Evolutionary conservation across 495 filamentous ascomycete genomes (phyloP).

Genomic region (Penicillium subrubescens): DNA sequence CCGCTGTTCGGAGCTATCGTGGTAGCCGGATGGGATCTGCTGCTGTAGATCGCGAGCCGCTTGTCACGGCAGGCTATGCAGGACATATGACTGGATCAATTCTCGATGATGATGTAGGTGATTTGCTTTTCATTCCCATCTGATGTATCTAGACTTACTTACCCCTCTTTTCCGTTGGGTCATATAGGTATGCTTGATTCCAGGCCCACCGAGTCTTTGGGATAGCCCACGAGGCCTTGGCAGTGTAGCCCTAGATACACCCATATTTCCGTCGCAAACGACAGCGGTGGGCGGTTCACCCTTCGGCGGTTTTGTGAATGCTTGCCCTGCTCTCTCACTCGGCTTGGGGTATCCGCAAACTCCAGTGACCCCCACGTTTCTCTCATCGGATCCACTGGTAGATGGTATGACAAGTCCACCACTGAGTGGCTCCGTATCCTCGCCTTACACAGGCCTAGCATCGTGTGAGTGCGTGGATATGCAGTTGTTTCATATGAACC

Average conservation of each 20-base stretch:
- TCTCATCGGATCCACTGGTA: constrained; percentile 34
- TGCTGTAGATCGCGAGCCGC: constrained; percentile 19
- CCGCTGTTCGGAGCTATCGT: constrained; percentile 26
- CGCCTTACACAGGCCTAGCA: constrained; percentile 17
- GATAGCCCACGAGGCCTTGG: constrained; percentile 28
- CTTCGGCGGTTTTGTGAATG: constrained; percentile 24
- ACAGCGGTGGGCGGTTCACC: constrained; percentile 20
- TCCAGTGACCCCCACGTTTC: constrained; percentile 42
- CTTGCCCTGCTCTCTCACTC: constrained; percentile 22
- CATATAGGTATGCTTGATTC: constrained; percentile 25
- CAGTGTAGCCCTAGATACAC: constrained; percentile 16
- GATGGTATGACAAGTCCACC: constrained; percentile 36
- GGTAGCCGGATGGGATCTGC: constrained; percentile 21
- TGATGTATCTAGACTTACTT: background rate
- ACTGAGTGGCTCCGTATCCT: constrained; percentile 29
- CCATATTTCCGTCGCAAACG: constrained; percentile 27
- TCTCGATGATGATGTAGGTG: constrained; percentile 28
- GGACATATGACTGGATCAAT: constrained; percentile 18
- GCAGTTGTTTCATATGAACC: constrained; percentile 39
- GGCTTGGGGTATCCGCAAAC: constrained; percentile 29
- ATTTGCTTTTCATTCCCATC: background rate
- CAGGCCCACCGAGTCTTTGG: constrained; percentile 25
- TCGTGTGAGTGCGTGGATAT: constrained; percentile 41
- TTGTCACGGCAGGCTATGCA: constrained; percentile 9
- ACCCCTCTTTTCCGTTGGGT: background rate